These are phyloP conservation scores for Diaporthe citrichinensis DNA, from an alignment of 2,329 filamentous ascomycete genomes.

Conservation along the genomic window DNA sequence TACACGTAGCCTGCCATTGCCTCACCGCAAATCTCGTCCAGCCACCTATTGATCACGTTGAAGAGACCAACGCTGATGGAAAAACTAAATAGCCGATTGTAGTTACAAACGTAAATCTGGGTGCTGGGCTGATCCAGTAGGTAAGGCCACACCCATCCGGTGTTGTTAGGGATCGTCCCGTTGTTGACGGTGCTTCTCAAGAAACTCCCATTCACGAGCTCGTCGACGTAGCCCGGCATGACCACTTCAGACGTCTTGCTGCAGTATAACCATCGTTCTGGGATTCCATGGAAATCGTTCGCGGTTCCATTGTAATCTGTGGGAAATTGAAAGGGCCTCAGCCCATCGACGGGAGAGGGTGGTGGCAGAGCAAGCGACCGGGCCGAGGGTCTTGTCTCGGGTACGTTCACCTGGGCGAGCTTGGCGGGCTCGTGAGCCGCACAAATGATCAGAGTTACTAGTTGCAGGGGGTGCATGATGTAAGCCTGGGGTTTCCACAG, in stretches of 20 bases:
- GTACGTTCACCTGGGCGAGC: too few species aligned
- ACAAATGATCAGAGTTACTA: background rate
- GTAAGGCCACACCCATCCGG: background rate
- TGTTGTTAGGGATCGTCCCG: background rate
- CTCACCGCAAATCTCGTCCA: background rate
- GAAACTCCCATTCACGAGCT: background rate
- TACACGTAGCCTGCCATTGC: background rate
- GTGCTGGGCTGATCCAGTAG: background rate
- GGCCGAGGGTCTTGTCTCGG: background rate
- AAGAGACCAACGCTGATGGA: background rate
- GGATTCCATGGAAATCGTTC: background rate
- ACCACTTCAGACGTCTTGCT: background rate
- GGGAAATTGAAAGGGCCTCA: background rate
- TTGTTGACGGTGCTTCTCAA: background rate
- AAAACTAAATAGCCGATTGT: background rate
- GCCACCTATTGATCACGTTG: background rate
- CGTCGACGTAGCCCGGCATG: background rate
- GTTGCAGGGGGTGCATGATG: background rate
- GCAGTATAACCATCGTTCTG: background rate
- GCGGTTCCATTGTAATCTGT: background rate
- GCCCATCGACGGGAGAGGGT: background rate
- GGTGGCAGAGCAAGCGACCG: background rate
- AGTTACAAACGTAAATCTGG: background rate
- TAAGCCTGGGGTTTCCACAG: rapidly evolving
- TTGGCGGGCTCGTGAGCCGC: background rate